Conservation (phyloP, 768 basidiomycete genomes). For the Tricholoma flavovirens region DNA sequence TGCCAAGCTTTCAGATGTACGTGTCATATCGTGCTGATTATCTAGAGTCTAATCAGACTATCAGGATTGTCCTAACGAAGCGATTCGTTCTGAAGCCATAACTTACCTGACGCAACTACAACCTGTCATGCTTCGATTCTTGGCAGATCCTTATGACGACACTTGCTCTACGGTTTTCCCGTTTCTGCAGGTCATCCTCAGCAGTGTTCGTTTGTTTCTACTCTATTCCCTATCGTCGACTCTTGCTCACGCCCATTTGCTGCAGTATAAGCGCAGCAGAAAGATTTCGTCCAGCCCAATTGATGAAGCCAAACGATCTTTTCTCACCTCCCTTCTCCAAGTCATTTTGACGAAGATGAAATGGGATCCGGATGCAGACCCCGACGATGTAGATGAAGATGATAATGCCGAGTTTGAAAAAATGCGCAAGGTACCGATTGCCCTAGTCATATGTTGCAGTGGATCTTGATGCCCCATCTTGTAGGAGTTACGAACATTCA, state of each 20-base stretch:
- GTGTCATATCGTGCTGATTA: constrained; percentile 21
- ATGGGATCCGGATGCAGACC: constrained; percentile 79
- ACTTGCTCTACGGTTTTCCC: constrained; percentile 83
- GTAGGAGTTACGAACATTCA: constrained; percentile 79
- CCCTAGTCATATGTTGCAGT: not conserved
- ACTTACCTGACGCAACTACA: constrained; percentile 60
- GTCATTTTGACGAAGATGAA: constrained; percentile 85
- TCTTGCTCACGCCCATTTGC: constrained; percentile 3
- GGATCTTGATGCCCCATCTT: not conserved
- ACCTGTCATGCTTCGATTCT: constrained; percentile 80
- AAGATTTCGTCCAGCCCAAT: constrained; percentile 57
- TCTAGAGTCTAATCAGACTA: not conserved
- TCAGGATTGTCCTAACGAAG: constrained; percentile 58
- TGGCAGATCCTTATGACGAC: constrained; percentile 88
- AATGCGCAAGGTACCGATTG: constrained; percentile 64
- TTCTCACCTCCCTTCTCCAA: constrained; percentile 71
- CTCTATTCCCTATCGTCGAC: not conserved
- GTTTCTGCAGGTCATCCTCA: constrained; percentile 68
- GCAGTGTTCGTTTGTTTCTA: constrained; percentile 48
- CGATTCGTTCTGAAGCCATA: constrained; percentile 58
- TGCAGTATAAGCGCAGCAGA: constrained; percentile 73
- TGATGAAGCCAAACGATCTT: constrained; percentile 63
- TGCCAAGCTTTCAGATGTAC: constrained; percentile 77
- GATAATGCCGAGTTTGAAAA: constrained; percentile 77
- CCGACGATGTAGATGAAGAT: constrained; percentile 84